Conservation (phyloP, 1,284 basidiomycete genomes). For the Pterula multifida region DNA sequence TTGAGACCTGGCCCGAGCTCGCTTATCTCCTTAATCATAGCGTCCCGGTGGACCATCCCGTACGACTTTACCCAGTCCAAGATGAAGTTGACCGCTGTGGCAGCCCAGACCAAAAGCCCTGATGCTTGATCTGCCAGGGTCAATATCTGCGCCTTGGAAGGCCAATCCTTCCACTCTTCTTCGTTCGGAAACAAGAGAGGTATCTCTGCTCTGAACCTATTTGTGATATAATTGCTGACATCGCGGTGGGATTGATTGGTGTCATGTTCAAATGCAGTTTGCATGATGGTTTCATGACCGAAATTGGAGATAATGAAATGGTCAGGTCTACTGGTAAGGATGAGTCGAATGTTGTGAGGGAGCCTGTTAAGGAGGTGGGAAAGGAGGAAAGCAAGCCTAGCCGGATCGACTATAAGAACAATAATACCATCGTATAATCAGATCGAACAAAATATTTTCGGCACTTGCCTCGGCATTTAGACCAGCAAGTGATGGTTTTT, state of each 20-base stretch:
- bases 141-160: background rate
- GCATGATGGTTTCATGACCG: background rate
- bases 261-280: background rate
- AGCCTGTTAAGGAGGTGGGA: background rate
- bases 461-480: too few species aligned
- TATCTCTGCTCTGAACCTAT: background rate
- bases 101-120: background rate
- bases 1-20: background rate
- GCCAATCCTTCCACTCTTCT: background rate
- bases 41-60: background rate
- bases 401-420: too few species aligned
- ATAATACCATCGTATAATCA: too few species aligned
- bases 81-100: background rate
- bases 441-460: too few species aligned
- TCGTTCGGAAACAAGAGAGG: background rate
- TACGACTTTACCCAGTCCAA: background rate
- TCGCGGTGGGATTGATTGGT: background rate
- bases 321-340: background rate
- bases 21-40: background rate
- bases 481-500: too few species aligned
- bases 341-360: background rate
- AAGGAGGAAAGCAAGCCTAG: background rate
- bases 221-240: background rate
- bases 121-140: background rate
- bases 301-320: background rate